These are phyloP conservation scores for Clonostachys chloroleuca DNA, from an alignment of 2,329 filamentous ascomycete species.

Conservation along the genomic window DNA sequence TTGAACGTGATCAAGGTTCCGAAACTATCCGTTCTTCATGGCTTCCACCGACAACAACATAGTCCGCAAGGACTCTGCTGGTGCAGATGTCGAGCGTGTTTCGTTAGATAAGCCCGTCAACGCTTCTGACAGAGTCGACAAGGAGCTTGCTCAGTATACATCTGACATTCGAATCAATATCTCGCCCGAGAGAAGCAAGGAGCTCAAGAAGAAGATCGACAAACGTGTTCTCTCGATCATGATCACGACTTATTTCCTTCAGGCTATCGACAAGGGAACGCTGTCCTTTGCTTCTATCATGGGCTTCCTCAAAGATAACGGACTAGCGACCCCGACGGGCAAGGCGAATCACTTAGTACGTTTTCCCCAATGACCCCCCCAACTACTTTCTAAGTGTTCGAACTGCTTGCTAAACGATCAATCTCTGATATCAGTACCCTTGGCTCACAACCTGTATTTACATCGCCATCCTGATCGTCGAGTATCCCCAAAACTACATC, in stretches of 20 bases:
- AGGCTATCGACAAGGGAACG: constrained; percentile 65
- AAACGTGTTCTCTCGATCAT: constrained; percentile 64
- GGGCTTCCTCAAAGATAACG: constrained; percentile 47
- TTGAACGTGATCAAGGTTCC: too few relatives aligned
- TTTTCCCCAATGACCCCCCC: neutral
- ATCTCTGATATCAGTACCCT: constrained; percentile 41
- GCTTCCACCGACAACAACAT: too few relatives aligned
- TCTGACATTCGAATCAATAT: constrained; percentile 51
- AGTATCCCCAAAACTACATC: constrained; percentile 63
- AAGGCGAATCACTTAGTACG: neutral
- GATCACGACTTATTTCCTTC: constrained; percentile 70
- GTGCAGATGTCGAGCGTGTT: too few relatives aligned
- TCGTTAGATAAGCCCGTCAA: too few relatives aligned
- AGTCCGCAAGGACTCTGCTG: too few relatives aligned
- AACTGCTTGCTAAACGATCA: too few relatives aligned
- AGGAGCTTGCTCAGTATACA: constrained; percentile 64
- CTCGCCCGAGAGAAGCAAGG: constrained; percentile 48
- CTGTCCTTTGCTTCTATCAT: constrained; percentile 62
- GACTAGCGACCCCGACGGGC: constrained; percentile 30
- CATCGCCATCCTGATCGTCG: constrained; percentile 64
- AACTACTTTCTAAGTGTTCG: too few relatives aligned
- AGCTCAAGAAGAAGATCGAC: constrained; percentile 63
- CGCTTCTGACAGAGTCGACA: constrained; percentile 50
- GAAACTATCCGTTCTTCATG: too few relatives aligned
- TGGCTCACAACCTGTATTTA: constrained; percentile 75